Percentiles rank a stretch among this genome's conserved stretches.
Evolutionary conservation across 352 stramenopile genomes (phyloP).

Genomic region (Pythium guiyangense): DNA sequence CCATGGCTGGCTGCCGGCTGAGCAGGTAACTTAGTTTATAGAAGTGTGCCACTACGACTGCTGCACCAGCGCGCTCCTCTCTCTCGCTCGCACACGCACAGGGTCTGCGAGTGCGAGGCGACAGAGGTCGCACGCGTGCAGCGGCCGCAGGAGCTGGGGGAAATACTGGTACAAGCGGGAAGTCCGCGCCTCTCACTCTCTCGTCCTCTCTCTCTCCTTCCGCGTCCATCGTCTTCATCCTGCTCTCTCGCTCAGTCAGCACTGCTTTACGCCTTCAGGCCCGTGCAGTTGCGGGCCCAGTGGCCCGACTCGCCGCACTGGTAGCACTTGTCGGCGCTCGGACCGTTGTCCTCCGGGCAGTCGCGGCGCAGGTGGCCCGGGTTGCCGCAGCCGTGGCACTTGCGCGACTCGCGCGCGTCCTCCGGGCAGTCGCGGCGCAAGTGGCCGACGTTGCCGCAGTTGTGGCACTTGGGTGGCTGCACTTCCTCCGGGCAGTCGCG

Average conservation of each 20-base stretch:
- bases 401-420: slow-evolving; percentile 59
- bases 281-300: slow-evolving; percentile 78
- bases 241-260: slow-evolving; percentile 21
- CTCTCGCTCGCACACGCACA: background rate
- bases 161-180: slow-evolving; percentile 63
- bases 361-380: slow-evolving; percentile 66
- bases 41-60: slow-evolving; percentile 1
- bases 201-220: slow-evolving; percentile 36
- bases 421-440: slow-evolving; percentile 70
- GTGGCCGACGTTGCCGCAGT: slow-evolving; percentile 68
- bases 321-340: slow-evolving; percentile 76
- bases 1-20: slow-evolving; percentile 1
- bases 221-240: slow-evolving; percentile 26
- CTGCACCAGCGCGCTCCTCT: background rate
- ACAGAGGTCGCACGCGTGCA: background rate
- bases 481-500: slow-evolving; percentile 73
- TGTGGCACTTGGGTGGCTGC: slow-evolving; percentile 77
- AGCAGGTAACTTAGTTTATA: slow-evolving; percentile 13
- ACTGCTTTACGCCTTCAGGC: slow-evolving; percentile 39
- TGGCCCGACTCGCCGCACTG: slow-evolving; percentile 73
- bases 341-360: slow-evolving; percentile 73
- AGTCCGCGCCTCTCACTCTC: slow-evolving; percentile 26
- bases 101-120: too few species aligned
- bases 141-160: slow-evolving; percentile 14
- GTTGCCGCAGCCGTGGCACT: slow-evolving; percentile 77